A percentile compares a stretch with the other conserved stretches of the same genome.
These are phyloP conservation scores for Goffeauzyma gilvescens DNA, from an alignment of 768 basidiomycete genomes.

Conservation along the genomic window DNA sequence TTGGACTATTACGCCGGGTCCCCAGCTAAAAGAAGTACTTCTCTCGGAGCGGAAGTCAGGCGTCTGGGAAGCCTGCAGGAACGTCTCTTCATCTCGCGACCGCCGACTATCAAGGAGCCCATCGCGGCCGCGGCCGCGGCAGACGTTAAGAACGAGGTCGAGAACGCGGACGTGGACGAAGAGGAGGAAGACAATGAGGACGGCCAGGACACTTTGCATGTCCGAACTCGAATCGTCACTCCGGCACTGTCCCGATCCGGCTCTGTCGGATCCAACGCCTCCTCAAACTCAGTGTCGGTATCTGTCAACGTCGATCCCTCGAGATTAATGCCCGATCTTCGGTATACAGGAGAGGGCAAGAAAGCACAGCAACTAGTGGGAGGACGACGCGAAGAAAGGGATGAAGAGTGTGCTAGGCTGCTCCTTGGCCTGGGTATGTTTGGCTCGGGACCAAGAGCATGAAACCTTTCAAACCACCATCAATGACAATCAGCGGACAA, in stretches of 20 bases:
- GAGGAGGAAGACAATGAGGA: not conserved
- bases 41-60: slow-evolving; percentile 4
- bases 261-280: not conserved
- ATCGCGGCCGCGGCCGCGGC: not conserved
- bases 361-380: not conserved
- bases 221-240: no score
- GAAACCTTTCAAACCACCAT: no score
- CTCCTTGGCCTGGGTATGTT: slow-evolving; percentile 7
- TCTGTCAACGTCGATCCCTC: not conserved
- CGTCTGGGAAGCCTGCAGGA: slow-evolving; percentile 4
- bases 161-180: not conserved
- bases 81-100: not conserved
- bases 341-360: not conserved
- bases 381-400: slow-evolving; percentile 1
- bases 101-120: not conserved
- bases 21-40: slow-evolving; percentile 8
- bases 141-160: no score
- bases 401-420: slow-evolving; percentile 11
- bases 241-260: not conserved
- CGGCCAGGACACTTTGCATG: no score
- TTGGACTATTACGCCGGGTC: slow-evolving; percentile 12
- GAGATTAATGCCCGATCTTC: not conserved
- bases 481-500: no score
- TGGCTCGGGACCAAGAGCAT: no score
- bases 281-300: not conserved